Conservation (phyloP, 179 eudicot genomes). For the Carnegiea gigantea region DNA sequence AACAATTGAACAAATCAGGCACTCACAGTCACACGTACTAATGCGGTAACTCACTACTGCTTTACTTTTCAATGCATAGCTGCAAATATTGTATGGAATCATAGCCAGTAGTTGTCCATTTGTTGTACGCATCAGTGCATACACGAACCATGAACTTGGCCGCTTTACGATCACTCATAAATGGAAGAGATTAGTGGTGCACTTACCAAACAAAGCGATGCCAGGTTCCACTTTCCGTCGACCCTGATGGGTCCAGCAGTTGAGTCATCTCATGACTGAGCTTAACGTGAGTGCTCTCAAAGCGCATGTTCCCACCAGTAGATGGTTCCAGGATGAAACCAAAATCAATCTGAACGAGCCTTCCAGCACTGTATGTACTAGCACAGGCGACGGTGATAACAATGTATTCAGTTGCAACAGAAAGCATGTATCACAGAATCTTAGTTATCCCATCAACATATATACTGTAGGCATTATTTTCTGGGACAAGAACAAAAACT, state of each 20-base stretch:
- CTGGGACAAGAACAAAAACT: no score
- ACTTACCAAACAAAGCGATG: conserved; percentile 83
- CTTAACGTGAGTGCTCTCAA: conserved; percentile 97
- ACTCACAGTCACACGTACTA: no score
- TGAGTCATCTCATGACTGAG: conserved; percentile 99
- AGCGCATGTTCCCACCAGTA: conserved; percentile 97
- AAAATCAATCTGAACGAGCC: conserved; percentile 98
- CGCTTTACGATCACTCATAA: background rate
- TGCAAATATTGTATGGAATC: no score
- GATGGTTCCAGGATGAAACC: conserved; percentile 98
- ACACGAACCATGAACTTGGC: no score
- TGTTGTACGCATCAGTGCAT: no score
- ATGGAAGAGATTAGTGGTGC: background rate
- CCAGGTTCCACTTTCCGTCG: conserved; percentile 97
- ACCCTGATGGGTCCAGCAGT: conserved; percentile 94
- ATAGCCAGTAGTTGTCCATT: no score
- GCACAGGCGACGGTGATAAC: conserved; percentile 1
- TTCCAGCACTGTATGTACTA: conserved; percentile 63
- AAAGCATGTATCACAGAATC: conserved; percentile 1
- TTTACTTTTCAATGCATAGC: no score
- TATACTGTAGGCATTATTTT: no score
- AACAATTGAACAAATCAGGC: no score
- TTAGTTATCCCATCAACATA: background rate
- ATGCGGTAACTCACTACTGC: no score
- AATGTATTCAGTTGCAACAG: background rate